phyloP scores from a whole-genome alignment of 345 rosid genomes.

The Populus davidiana region DNA sequence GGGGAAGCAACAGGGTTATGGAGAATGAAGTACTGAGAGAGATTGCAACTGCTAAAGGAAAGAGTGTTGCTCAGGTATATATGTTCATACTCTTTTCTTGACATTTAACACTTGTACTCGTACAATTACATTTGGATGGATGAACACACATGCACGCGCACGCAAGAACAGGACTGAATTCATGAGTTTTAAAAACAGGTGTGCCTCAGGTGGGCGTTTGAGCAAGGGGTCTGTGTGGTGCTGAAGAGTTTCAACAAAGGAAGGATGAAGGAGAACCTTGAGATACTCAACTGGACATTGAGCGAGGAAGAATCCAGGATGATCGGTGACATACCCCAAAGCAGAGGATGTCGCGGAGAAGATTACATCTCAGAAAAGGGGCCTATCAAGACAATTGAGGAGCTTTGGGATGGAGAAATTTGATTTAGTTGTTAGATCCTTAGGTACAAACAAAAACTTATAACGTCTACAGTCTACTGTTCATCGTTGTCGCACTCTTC shows the following conservation, averaged over 20 bases:
- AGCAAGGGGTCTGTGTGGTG: constrained; percentile 46
- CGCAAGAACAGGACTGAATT: neutral
- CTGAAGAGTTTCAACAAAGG: constrained; percentile 58
- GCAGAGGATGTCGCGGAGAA: constrained; percentile 33
- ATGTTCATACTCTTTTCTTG: neutral
- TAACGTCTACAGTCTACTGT: neutral
- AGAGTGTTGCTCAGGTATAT: constrained; percentile 70
- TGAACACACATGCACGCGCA: neutral
- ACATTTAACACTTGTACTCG: neutral
- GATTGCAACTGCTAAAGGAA: constrained; percentile 60
- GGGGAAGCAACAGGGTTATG: constrained; percentile 67
- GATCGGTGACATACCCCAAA: constrained; percentile 48
- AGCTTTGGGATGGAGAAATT: constrained; percentile 50
- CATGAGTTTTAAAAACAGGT: neutral
- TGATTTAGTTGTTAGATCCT: constrained; percentile 1
- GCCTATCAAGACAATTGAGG: constrained; percentile 36
- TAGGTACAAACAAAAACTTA: neutral
- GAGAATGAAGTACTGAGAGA: constrained; percentile 59
- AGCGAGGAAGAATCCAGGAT: constrained; percentile 39
- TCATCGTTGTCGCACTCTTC: neutral
- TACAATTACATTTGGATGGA: neutral
- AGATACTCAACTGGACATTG: constrained; percentile 56
- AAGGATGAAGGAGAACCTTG: constrained; percentile 56
- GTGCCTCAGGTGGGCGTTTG: constrained; percentile 59
- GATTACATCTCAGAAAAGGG: constrained; percentile 33